Evolutionary conservation across 2,329 filamentous ascomycete genomes (phyloP).

Genomic region (Tricladium varicosporioides): DNA sequence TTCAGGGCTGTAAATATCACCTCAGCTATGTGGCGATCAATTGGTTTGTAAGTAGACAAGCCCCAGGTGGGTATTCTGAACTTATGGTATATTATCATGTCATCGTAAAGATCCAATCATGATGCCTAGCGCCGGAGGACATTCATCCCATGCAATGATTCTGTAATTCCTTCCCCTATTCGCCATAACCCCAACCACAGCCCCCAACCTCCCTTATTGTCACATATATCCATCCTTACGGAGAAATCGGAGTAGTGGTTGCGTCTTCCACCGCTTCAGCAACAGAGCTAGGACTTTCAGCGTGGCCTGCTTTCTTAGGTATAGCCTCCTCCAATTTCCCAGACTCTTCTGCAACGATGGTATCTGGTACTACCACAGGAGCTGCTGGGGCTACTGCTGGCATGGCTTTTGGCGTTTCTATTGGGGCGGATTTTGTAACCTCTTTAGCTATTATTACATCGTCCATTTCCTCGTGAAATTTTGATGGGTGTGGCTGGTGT

Average conservation of each 20-base stretch:
- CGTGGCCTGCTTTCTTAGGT: conserved; percentile 14
- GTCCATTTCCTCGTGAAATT: conserved; percentile 20
- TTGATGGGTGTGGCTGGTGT: conserved; percentile 9
- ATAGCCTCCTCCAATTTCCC: conserved; percentile 16
- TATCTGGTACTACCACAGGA: not conserved
- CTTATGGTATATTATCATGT: not conserved
- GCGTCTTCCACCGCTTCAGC: conserved; percentile 26
- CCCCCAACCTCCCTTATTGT: not conserved
- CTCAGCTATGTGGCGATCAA: too few relatives aligned
- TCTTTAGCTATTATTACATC: not conserved
- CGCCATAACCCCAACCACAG: not conserved
- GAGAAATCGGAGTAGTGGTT: conserved; percentile 24
- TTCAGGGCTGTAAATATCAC: too few relatives aligned
- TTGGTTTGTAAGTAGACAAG: too few relatives aligned
- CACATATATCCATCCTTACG: conserved; percentile 2
- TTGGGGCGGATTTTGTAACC: not conserved
- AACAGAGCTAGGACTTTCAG: conserved; percentile 14
- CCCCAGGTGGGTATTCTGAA: too few relatives aligned
- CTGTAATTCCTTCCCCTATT: not conserved
- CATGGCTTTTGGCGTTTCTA: not conserved
- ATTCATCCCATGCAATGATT: conserved; percentile 3
- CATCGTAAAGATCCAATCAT: not conserved
- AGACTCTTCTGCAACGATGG: conserved; percentile 7
- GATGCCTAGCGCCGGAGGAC: not conserved
- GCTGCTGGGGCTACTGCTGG: not conserved